Evolutionary conservation across 345 rosid genomes (phyloP), one percentile per base, ranked within the genome.

Genomic region (Orychophragmus violaceus): DNA sequence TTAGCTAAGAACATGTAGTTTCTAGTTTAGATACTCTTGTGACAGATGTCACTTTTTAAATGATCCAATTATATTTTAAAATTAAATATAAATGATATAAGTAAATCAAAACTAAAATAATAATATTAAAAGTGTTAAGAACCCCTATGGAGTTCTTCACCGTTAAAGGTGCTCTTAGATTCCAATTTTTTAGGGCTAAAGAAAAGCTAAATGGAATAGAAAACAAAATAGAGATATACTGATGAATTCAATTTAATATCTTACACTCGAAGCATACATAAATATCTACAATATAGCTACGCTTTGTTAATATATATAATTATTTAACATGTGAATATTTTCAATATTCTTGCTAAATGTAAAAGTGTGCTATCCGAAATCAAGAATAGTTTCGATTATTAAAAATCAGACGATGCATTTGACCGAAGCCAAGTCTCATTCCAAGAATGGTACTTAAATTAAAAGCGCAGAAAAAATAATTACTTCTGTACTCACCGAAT

Each of bases 391-490:
- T 49, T 6, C 29, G 32, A 23, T 23, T 21, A 23, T 23, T 23
- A 64, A n/a, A n/a, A 24, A 45, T 33, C 24, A 27, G 58, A 58
- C 70, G 59, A 71, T 55, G 59, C 55, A 71, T 71, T 64, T 63
- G 76, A 64, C 70, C 3, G 51, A 46, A 27, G 25, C 51, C 57
- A 71, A 35, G 59, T 64, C 44, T 51, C 56, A 5, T 45, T 64
- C 64, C 70, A 56, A 64, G 53, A 64, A 64, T 54, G 22, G 50
- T 62, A 14, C 17, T 22, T 64, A 46, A 48, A 36, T 25, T 44
- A 3, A 62, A 63, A 22, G 19, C 33, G 35, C 51, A 54, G 64
- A 25, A 53, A n/a, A 69, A 44, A 63, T 64, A 24, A 63, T 48
- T 35, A 37, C 61, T 58, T 41, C 54, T 48, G 62, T 5, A 4